Evolutionary conservation across 169 alveolate species (phyloP).

Genomic region (Babesia bovis): DNA sequence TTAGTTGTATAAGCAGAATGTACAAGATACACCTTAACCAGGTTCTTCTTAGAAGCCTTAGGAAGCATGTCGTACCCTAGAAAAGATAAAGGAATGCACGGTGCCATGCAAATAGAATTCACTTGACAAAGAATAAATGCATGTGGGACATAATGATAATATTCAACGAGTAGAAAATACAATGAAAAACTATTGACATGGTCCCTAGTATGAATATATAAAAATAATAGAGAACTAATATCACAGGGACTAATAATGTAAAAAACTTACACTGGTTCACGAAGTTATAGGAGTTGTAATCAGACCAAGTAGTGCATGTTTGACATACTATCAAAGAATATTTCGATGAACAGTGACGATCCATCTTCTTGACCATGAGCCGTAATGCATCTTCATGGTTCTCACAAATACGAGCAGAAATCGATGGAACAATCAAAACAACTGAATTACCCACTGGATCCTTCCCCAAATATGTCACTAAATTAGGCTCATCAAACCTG

Average conservation of each 20-base stretch:
- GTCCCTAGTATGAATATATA: too few species aligned
- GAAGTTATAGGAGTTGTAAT: slow-evolving; percentile 53
- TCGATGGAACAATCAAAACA: slow-evolving; percentile 55
- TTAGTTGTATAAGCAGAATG: slow-evolving; percentile 71
- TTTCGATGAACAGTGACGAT: slow-evolving; percentile 18
- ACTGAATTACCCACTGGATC: slow-evolving; percentile 50
- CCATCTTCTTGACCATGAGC: slow-evolving; percentile 26
- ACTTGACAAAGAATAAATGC: too few species aligned
- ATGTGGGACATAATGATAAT: too few species aligned
- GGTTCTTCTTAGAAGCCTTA: slow-evolving; percentile 66
- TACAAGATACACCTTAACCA: slow-evolving; percentile 68
- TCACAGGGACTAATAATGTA: too few species aligned
- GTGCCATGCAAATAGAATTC: neutral
- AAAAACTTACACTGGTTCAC: slow-evolving; percentile 60
- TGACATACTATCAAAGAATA: slow-evolving; percentile 63
- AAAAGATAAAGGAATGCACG: neutral
- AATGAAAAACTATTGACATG: too few species aligned
- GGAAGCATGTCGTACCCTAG: slow-evolving; percentile 78
- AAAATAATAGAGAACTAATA: too few species aligned
- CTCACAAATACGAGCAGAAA: slow-evolving; percentile 20
- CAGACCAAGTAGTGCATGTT: slow-evolving; percentile 68
- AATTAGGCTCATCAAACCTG: slow-evolving; percentile 55
- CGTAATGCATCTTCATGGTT: slow-evolving; percentile 59
- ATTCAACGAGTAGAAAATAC: too few species aligned
- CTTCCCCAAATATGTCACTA: slow-evolving; percentile 46